Evolutionary conservation across 2,329 filamentous ascomycete species (phyloP), one percentile per base, ranked within the genome.

Genomic region (Sclerotinia subarctica): DNA sequence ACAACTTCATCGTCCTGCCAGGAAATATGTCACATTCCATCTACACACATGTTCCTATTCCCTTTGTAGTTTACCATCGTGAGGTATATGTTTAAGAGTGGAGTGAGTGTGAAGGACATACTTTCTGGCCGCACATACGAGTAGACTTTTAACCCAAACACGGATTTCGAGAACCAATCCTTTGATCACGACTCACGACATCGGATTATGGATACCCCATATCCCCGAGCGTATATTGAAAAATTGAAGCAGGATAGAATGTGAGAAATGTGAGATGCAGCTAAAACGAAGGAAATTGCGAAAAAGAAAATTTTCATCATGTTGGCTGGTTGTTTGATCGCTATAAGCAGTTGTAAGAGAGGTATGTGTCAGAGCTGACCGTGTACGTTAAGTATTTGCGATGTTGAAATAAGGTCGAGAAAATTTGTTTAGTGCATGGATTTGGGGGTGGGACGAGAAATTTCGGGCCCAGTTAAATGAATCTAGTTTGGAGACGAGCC

Each of bases 381-480:
- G 69, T 70, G 68, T 72, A 74, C 64, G 72, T 72, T 72, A 71
- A 73, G 71, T 69, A 67, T 70, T 73, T 65, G 70, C 73, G 74
- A 71, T 71, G 71, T 72, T 73, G 70, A 70, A 69, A 69, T 70
- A 73, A 70, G 71, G 67, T 62, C 44, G 42, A 5, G 38, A 46
- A 51, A 51, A 70, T 70, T 70, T 53, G 51, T 42, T 64, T 70
- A 54, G n/a, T 42, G 35, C 42, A 10, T 38, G 64, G 64, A 7
- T 53, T 24, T 11, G 46, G n/a, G 65, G 21, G 32, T 60, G 54
- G 64, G 47, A 49, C 32, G n/a, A 15, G n/a, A 13, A 44, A 11
- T 26, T 38, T 21, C 7, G 15, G 42, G 42, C 44, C 24, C 42
- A 38, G 15, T 15, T 8, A 26, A 5, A 19, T 44, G 35, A 35